phyloP scores from a whole-genome alignment of 176 grass and related monocot genomes.

The Ensete glaucum region DNA sequence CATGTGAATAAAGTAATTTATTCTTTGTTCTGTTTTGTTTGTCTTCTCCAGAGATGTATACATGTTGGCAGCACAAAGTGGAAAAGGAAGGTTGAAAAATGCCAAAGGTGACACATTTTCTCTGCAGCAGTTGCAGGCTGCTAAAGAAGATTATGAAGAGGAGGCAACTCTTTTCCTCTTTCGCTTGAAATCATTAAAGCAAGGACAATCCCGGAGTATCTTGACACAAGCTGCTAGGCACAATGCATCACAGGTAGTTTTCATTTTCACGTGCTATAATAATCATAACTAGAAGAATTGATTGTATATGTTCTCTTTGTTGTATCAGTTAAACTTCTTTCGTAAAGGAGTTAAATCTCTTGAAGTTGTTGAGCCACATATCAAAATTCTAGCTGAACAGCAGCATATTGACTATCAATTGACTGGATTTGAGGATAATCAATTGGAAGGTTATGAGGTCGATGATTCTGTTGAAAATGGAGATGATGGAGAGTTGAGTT shows the following conservation, averaged over 20 bases:
- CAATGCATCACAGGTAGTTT: constrained; percentile 77
- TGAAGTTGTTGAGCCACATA: constrained; percentile 65
- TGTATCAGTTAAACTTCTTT: constrained; percentile 87
- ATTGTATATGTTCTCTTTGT: neutral
- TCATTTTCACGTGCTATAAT: constrained; percentile 7
- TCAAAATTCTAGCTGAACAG: constrained; percentile 73
- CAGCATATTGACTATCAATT: constrained; percentile 90
- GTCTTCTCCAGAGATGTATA: constrained; percentile 46
- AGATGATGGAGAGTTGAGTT: constrained; percentile 65
- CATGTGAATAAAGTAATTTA: neutral
- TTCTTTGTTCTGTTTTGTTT: neutral
- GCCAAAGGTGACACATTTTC: constrained; percentile 47
- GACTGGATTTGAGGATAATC: constrained; percentile 64
- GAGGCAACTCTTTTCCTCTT: constrained; percentile 73
- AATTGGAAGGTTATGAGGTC: constrained; percentile 45
- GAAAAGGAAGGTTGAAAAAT: constrained; percentile 50
- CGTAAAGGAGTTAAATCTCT: constrained; percentile 74
- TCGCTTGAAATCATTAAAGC: constrained; percentile 87
- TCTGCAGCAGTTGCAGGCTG: constrained; percentile 54
- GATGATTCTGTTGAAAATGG: constrained; percentile 53
- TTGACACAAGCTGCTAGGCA: constrained; percentile 90
- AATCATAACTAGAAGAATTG: neutral
- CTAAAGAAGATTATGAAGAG: constrained; percentile 68
- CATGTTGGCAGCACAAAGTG: constrained; percentile 38
- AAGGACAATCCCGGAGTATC: constrained; percentile 88